These are phyloP conservation scores for Lipomyces orientalis DNA, from an alignment of 805 yeast genomes.

Conservation along the genomic window DNA sequence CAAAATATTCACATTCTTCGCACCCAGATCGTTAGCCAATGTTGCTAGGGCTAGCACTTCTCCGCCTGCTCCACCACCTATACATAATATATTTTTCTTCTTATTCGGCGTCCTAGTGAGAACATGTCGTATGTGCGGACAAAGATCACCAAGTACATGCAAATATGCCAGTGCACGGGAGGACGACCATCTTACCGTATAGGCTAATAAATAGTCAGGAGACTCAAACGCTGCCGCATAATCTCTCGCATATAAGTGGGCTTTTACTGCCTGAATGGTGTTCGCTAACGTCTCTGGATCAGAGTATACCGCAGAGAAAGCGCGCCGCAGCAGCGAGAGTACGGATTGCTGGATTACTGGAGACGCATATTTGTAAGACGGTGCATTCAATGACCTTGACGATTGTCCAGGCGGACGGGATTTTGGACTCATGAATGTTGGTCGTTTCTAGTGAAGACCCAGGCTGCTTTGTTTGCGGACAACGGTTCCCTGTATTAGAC, in stretches of 20 bases:
- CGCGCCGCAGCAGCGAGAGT: slow-evolving; percentile 23
- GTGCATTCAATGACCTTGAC: not conserved
- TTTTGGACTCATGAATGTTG: not conserved
- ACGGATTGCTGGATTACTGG: slow-evolving; percentile 22
- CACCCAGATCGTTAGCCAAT: slow-evolving; percentile 52
- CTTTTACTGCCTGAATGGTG: slow-evolving; percentile 68
- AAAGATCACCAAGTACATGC: slow-evolving; percentile 58
- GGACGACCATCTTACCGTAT: slow-evolving; percentile 85
- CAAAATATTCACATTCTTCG: slow-evolving; percentile 51
- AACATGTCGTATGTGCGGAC: slow-evolving; percentile 21
- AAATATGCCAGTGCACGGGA: slow-evolving; percentile 77
- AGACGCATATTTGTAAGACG: slow-evolving; percentile 14
- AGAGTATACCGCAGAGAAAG: slow-evolving; percentile 26
- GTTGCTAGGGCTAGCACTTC: slow-evolving; percentile 72
- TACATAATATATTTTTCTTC: slow-evolving; percentile 54
- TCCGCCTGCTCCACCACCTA: slow-evolving; percentile 93
- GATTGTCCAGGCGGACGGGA: not conserved
- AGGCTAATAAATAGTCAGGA: slow-evolving; percentile 70
- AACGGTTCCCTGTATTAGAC: too few species aligned
- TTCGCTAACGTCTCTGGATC: slow-evolving; percentile 24
- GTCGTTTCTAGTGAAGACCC: not conserved
- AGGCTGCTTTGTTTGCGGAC: too few species aligned
- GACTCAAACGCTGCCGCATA: slow-evolving; percentile 67
- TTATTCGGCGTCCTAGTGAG: slow-evolving; percentile 3
- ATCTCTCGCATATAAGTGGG: slow-evolving; percentile 70